Base-by-base conservation (phyloP, 441 rosid species). In the Gossypium schwendimanii region DNA sequence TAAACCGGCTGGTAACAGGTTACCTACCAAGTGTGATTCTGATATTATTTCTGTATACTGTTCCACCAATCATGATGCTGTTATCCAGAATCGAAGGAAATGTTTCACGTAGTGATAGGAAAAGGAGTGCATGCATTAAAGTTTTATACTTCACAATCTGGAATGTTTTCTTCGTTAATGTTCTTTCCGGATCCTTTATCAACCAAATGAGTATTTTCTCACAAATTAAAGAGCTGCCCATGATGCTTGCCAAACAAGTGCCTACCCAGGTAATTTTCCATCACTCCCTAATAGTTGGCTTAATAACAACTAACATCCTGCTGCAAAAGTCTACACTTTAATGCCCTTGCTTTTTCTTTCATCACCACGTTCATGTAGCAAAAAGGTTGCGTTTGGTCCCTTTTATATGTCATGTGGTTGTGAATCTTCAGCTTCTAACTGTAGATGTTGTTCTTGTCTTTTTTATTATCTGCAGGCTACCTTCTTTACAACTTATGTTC, bases 21-120 rank as follows among this genome's bases (percentile, higher is more conserved):
- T 94, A 94, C 80, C 80, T 94, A 78, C 99, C 99, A 44, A 94
- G 99, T 81, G 98, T 94, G 79, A 72, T 91, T 62, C 75, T 94
- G 77, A 82, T 88, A 71, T 52, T 89, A 36, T 92, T 87, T 79
- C 47, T 92, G 45, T 88, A 86, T 67, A 47, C 87, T 50, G 97
- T 89, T 83, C 97, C 99, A 61, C 99, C 98, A 57, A 75, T 85
- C 78, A 94, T 94, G 99, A 86, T 87, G 93, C 74, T 87, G 59
- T 87, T 94, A 75, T 88, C 99, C 64, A 80, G 84, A 75, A 68
- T 87, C 53, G 99, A 92, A 80, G 99, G 98, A 62, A 84, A 85
- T 68, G 76, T 87, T 53, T 87, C 97, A 41, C 91, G 90, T 60
- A 84, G 98, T 71, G 76, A 77, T 74, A 87, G 99, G 82, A 94